Base-by-base conservation (phyloP, 305 asterid species). In the Fraxinus albicans region DNA sequence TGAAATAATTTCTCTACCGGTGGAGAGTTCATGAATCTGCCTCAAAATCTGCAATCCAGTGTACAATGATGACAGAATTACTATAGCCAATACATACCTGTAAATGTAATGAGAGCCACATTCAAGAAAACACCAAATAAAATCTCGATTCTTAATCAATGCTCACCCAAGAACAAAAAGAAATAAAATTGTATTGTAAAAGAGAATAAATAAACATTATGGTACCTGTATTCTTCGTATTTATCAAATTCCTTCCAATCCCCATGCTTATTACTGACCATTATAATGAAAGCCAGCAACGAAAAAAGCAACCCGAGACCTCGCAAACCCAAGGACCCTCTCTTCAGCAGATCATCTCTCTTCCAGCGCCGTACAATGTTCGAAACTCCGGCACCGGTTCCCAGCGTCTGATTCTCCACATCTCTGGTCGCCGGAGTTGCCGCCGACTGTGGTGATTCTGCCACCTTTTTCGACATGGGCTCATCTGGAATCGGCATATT, bases 201-300 rank as follows among this genome's bases (percentile, higher is more conserved):
- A 4, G 0, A 0, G 3, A 2, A 10, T 3, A 63, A 2, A 19
- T 47, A 53, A 53, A 58, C 67, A 58, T 58, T 21, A 25, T 19
- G 8, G 4, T 35, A 91, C 97, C 90, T 90, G 86, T 93, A 92
- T 44, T 91, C 95, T 63, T 91, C 94, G 73, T 93, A 95, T 40
- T 36, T 60, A 79, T 90, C 91, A 77, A 93, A 93, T 3, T 90
- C 81, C 83, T 47, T 81, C 93, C 98, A 84, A 42, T 89, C 92
- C 29, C 98, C 98, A 73, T 95, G 97, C 19, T 83, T 73, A 50
- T 95, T 95, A 75, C 84, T 90, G 1, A 91, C 96, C 98, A 91
- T 91, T 77, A 95, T 85, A 79, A 93, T 72, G 85, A 93, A 92
- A 55, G 97, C 90, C 63, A 95, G 87, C 86, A 89, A 86, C 6